A percentile compares a stretch with the other conserved stretches of the same genome.
phyloP scores from a whole-genome alignment of 1,284 basidiomycete species.

The Rhodotorula glutinis region DNA sequence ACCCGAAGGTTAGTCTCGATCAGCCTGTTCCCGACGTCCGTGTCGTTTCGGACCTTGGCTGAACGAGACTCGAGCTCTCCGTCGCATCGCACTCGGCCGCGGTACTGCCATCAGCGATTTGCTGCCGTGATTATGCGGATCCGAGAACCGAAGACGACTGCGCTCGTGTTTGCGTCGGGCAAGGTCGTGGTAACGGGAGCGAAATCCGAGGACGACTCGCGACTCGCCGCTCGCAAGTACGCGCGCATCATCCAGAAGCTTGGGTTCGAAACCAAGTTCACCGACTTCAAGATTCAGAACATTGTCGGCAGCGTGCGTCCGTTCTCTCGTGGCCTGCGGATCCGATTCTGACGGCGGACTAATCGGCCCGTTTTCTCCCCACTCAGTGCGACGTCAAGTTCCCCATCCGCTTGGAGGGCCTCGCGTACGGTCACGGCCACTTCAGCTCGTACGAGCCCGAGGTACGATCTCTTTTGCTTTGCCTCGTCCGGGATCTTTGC shows the following conservation, averaged over 20 bases:
- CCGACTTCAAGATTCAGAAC: constrained; percentile 99
- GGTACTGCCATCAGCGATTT: constrained; percentile 74
- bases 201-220: constrained; percentile 97
- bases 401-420: constrained; percentile 95
- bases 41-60: neutral
- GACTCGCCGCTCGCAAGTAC: constrained; percentile 96
- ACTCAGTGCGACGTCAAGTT: constrained; percentile 90
- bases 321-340: too few species aligned
- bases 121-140: constrained; percentile 99
- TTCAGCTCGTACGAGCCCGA: constrained; percentile 43
- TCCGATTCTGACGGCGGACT: neutral
- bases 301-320: constrained; percentile 73
- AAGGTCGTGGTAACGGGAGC: constrained; percentile 99
- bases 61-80: constrained; percentile 4
- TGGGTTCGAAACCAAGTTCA: constrained; percentile 98
- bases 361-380: neutral
- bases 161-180: constrained; percentile 97
- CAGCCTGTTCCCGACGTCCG: neutral
- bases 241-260: constrained; percentile 99
- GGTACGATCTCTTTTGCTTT: constrained; percentile 6
- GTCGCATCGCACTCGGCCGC: neutral
- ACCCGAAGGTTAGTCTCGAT: constrained; percentile 81
- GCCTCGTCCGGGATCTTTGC: too few species aligned
- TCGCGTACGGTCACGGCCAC: constrained; percentile 90
- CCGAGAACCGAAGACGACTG: constrained; percentile 98